Percentiles rank a stretch among this genome's conserved stretches.
phyloP scores from a whole-genome alignment of 1,284 basidiomycete genomes.

The Inonotus obliquus region DNA sequence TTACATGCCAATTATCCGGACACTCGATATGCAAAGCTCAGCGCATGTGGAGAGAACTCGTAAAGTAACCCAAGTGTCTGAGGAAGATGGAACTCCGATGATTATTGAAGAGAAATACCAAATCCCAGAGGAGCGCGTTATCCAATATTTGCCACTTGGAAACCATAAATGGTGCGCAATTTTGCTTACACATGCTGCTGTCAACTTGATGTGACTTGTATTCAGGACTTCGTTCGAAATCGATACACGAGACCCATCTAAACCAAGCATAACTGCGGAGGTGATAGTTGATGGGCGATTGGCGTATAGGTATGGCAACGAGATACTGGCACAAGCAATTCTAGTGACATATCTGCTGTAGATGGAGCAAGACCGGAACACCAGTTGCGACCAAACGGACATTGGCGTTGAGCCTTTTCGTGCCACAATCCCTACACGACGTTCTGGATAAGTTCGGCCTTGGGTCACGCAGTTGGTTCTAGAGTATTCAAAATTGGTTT shows the following conservation, averaged over 20 bases:
- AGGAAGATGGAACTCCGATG: slow-evolving; percentile 25
- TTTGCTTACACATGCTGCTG: neutral
- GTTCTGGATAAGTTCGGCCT: slow-evolving; percentile 53
- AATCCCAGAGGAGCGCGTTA: slow-evolving; percentile 54
- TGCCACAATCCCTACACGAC: slow-evolving; percentile 47
- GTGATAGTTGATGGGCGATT: slow-evolving; percentile 61
- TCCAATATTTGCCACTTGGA: slow-evolving; percentile 61
- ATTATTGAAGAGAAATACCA: slow-evolving; percentile 25
- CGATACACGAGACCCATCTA: slow-evolving; percentile 55
- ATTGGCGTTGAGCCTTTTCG: slow-evolving; percentile 43
- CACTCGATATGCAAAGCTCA: slow-evolving; percentile 41
- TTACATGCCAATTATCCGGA: slow-evolving; percentile 57
- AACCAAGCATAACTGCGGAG: slow-evolving; percentile 54
- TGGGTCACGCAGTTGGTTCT: slow-evolving; percentile 51
- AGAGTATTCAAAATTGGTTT: neutral
- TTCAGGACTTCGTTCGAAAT: slow-evolving; percentile 67
- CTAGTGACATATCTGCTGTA: neutral
- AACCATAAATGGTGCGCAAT: slow-evolving; percentile 55
- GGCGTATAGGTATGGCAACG: slow-evolving; percentile 49
- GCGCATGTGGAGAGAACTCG: slow-evolving; percentile 34
- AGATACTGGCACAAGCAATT: slow-evolving; percentile 24
- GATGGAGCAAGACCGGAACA: neutral
- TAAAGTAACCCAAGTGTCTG: slow-evolving; percentile 16
- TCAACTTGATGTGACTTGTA: neutral
- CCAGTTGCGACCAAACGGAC: slow-evolving; percentile 40